Evolutionary conservation across 2,329 filamentous ascomycete genomes (phyloP).

Genomic region (Aureobasidium uvarum): DNA sequence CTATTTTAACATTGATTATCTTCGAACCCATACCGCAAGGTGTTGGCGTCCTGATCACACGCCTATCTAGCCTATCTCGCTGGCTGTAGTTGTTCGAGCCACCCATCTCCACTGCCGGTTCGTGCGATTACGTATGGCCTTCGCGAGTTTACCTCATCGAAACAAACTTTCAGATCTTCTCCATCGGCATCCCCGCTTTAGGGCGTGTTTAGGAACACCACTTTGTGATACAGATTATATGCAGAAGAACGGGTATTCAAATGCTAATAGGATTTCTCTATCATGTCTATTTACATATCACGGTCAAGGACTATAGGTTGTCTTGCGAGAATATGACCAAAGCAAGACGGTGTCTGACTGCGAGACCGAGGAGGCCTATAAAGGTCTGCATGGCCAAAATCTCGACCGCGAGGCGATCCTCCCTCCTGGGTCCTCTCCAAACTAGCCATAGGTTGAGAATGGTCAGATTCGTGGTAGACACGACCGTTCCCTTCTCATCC

Average conservation of each 20-base stretch:
- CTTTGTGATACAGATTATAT: background rate
- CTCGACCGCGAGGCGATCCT: constrained; percentile 77
- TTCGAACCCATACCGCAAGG: background rate
- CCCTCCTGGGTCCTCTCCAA: constrained; percentile 86
- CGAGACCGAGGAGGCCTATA: constrained; percentile 77
- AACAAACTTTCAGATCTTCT: background rate
- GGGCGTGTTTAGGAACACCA: constrained; percentile 1
- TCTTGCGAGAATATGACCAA: constrained; percentile 87
- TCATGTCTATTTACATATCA: background rate
- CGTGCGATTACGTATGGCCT: background rate
- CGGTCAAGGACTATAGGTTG: constrained; percentile 44
- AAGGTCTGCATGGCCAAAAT: constrained; percentile 74
- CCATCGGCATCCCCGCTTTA: background rate
- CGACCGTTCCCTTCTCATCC: constrained; percentile 67
- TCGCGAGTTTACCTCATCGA: background rate
- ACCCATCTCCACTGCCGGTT: background rate
- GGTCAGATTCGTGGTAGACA: constrained; percentile 85
- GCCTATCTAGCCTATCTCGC: background rate
- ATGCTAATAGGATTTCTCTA: background rate
- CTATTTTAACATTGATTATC: background rate
- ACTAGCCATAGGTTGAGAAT: constrained; percentile 95
- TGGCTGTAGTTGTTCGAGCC: background rate
- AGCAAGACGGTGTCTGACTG: constrained; percentile 81
- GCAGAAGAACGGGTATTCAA: too few relatives aligned
- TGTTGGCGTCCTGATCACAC: background rate